These are phyloP conservation scores for Coniochaeta ligniaria DNA, from an alignment of 2,329 filamentous ascomycete species.

Conservation along the genomic window DNA sequence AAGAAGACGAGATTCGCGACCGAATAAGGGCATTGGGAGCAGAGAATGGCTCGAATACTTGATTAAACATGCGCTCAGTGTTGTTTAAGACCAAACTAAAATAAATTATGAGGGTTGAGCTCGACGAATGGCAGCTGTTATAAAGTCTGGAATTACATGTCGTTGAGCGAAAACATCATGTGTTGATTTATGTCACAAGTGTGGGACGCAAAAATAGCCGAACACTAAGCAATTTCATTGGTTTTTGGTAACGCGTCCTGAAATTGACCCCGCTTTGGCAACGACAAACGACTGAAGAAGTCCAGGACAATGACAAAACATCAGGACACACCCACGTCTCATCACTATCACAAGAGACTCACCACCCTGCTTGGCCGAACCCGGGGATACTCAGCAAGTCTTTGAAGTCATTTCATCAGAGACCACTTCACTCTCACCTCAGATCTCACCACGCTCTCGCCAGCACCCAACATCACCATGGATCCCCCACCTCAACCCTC, in stretches of 20 bases:
- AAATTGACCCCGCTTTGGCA: neutral
- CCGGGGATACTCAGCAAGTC: no score
- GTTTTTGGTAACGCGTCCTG: neutral
- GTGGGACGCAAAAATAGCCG: neutral
- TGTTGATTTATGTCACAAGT: neutral
- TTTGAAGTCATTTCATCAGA: no score
- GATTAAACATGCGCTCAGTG: neutral
- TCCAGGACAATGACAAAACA: neutral
- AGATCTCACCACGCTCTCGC: neutral
- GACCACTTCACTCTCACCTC: no score
- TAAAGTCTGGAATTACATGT: no score
- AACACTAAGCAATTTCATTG: neutral
- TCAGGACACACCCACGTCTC: neutral
- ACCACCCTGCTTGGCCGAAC: no score
- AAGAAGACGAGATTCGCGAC: neutral
- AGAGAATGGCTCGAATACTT: neutral
- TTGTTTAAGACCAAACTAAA: neutral
- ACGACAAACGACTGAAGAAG: neutral
- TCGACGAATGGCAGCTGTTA: no score
- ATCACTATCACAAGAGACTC: neutral
- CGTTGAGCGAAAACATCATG: no score
- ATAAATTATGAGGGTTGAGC: no score
- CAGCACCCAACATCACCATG: neutral
- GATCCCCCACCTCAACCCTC: neutral
- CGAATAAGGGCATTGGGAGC: neutral